Conservation (phyloP, 495 filamentous ascomycete species). For the Aspergillus leporis region DNA sequence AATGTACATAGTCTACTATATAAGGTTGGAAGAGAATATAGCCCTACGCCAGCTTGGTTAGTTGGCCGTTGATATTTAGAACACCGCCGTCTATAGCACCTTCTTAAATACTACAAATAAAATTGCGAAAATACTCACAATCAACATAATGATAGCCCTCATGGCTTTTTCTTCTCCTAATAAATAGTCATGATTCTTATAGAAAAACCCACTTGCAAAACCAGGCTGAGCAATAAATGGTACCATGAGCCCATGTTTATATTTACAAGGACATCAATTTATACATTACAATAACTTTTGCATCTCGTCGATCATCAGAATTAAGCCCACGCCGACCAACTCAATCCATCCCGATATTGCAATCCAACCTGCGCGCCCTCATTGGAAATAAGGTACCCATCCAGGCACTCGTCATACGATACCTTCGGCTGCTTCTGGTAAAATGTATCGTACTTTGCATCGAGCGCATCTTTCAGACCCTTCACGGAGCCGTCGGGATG, state of each 20-base stretch:
- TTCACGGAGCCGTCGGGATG: constrained; percentile 50
- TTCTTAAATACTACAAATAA: too few species aligned
- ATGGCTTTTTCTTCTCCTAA: too few species aligned
- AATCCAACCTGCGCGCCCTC: constrained; percentile 54
- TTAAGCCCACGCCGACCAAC: constrained; percentile 24
- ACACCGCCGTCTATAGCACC: not conserved
- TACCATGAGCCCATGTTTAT: not conserved
- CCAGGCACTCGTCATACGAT: constrained; percentile 53
- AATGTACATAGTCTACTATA: not conserved
- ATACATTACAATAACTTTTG: constrained; percentile 1
- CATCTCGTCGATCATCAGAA: not conserved
- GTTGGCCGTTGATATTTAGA: not conserved
- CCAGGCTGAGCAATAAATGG: not conserved
- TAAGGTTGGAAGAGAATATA: not conserved
- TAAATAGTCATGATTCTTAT: too few species aligned
- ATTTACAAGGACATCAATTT: not conserved
- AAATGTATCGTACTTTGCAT: constrained; percentile 54
- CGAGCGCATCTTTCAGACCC: constrained; percentile 42
- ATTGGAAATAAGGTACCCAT: constrained; percentile 55
- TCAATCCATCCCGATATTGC: constrained; percentile 27
- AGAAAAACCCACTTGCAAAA: too few species aligned
- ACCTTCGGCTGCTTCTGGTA: constrained; percentile 46
- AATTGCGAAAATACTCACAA: too few species aligned
- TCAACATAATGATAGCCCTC: too few species aligned
- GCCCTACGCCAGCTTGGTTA: not conserved